Evolutionary conservation across 1,284 basidiomycete genomes (phyloP).

Genomic region (Nidula niveotomentosa): DNA sequence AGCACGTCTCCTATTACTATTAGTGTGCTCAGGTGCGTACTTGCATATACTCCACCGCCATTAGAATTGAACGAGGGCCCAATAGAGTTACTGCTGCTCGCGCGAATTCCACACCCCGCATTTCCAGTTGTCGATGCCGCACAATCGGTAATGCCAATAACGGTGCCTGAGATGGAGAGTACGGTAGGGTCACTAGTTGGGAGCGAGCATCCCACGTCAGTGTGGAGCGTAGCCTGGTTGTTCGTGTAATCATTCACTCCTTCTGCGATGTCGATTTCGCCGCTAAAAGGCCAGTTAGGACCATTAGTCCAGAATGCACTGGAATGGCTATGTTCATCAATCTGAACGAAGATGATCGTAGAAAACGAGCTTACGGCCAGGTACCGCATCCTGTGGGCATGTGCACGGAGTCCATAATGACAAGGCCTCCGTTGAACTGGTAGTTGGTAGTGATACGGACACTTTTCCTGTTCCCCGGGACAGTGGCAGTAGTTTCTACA

Average conservation of each 20-base stretch:
- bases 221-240: constrained; percentile 83
- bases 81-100: constrained; percentile 51
- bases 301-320: constrained; percentile 51
- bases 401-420: constrained; percentile 84
- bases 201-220: constrained; percentile 68
- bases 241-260: constrained; percentile 76
- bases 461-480: constrained; percentile 66
- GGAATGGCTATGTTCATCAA: constrained; percentile 4
- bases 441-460: constrained; percentile 74
- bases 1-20: neutral
- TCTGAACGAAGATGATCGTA: neutral
- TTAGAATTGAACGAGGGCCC: constrained; percentile 69
- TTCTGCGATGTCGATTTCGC: constrained; percentile 89
- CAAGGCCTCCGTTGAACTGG: constrained; percentile 65
- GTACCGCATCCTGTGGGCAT: constrained; percentile 90
- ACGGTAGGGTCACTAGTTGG: constrained; percentile 45
- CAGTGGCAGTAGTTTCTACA: constrained; percentile 77
- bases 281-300: constrained; percentile 70
- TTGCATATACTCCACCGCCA: constrained; percentile 82
- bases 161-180: constrained; percentile 55
- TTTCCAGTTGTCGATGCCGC: constrained; percentile 67
- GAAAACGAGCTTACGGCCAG: constrained; percentile 62
- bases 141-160: constrained; percentile 72
- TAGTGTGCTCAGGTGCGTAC: constrained; percentile 48
- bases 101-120: constrained; percentile 68